Conservation (phyloP, 2,329 filamentous ascomycete genomes). For the Fusarium nematophilum region DNA sequence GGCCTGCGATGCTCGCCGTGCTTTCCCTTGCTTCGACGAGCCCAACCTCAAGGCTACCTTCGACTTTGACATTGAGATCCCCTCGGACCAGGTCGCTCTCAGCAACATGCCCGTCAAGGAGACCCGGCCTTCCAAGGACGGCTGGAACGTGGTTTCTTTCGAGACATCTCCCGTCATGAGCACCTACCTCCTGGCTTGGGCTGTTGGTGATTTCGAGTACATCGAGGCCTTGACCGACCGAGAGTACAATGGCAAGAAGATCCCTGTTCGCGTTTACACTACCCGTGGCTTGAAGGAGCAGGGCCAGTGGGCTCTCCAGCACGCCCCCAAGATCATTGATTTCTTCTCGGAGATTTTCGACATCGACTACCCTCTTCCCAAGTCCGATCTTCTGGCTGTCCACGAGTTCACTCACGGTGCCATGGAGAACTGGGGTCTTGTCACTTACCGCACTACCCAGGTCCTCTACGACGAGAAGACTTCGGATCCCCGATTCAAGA, state of each 20-base stretch:
- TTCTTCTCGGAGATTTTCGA: slow-evolving; percentile 96
- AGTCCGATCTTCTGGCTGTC: slow-evolving; percentile 89
- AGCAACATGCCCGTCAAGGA: slow-evolving; percentile 96
- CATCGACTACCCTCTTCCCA: slow-evolving; percentile 92
- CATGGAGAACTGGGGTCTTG: slow-evolving; percentile 97
- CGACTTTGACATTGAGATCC: slow-evolving; percentile 92
- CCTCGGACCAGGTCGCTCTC: slow-evolving; percentile 86
- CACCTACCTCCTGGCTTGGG: slow-evolving; percentile 92
- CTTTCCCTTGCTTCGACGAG: slow-evolving; percentile 98
- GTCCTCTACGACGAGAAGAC: slow-evolving; percentile 95
- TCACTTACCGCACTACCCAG: slow-evolving; percentile 95
- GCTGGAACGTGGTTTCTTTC: slow-evolving; percentile 81
- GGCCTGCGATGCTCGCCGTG: slow-evolving; percentile 91
- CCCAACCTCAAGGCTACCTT: slow-evolving; percentile 97
- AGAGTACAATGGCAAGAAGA: slow-evolving; percentile 88
- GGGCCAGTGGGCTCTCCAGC: slow-evolving; percentile 87
- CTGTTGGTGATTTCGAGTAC: slow-evolving; percentile 96
- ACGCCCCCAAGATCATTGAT: slow-evolving; percentile 93
- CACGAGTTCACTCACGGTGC: slow-evolving; percentile 91
- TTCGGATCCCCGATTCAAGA: slow-evolving; percentile 91
- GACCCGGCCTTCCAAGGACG: slow-evolving; percentile 67
- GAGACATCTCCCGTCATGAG: slow-evolving; percentile 91
- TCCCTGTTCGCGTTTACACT: slow-evolving; percentile 96
- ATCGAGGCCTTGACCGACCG: slow-evolving; percentile 91
- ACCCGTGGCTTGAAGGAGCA: slow-evolving; percentile 95